Evolutionary conservation across 768 basidiomycete genomes (phyloP).

Genomic region (Melanogaster broomeanus): DNA sequence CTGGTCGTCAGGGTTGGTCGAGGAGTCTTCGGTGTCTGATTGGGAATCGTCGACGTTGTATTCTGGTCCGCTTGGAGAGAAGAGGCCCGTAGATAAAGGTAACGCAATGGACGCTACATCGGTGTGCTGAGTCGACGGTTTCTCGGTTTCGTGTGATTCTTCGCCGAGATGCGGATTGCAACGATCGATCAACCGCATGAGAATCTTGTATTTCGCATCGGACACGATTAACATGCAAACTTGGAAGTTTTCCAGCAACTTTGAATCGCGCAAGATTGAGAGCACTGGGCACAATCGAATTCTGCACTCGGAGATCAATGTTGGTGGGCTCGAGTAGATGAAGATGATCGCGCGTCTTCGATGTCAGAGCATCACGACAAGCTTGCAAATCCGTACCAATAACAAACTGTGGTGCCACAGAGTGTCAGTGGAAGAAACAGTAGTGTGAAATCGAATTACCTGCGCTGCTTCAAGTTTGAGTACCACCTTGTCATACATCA

Average conservation of each 20-base stretch:
- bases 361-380: conserved; percentile 77
- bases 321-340: conserved; percentile 93
- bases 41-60: conserved; percentile 69
- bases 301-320: conserved; percentile 86
- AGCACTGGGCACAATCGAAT: conserved; percentile 86
- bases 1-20: conserved; percentile 49
- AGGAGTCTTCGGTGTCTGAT: conserved; percentile 42
- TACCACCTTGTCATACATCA: conserved; percentile 94
- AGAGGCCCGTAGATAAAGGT: conserved; percentile 56
- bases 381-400: conserved; percentile 82
- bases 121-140: conserved; percentile 18
- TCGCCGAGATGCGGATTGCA: conserved; percentile 82
- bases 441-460: conserved; percentile 43
- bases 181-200: conserved; percentile 94
- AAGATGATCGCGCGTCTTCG: conserved; percentile 55
- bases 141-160: conserved; percentile 29
- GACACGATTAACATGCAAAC: conserved; percentile 88
- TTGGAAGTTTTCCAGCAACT: conserved; percentile 84
- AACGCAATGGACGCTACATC: conserved; percentile 39
- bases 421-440: conserved; percentile 6
- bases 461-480: conserved; percentile 87
- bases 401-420: conserved; percentile 63
- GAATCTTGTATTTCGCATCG: conserved; percentile 85
- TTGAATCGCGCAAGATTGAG: conserved; percentile 87
- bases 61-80: conserved; percentile 55